These are phyloP conservation scores for Tetraselmis striata DNA, from an alignment of 139 green algal genomes.

Conservation along the genomic window DNA sequence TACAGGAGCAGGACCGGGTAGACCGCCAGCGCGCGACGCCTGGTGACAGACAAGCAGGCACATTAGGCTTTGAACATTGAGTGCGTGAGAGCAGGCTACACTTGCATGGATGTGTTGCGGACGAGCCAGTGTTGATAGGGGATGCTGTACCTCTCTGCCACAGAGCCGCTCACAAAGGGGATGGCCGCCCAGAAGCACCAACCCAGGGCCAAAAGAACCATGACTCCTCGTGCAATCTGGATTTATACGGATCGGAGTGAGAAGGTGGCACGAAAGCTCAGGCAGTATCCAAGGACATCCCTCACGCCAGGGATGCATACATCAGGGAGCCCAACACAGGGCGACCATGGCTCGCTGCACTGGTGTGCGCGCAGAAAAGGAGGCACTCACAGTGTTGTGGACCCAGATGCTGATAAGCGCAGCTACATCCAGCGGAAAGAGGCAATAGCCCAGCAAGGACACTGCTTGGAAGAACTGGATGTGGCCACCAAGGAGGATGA, in stretches of 20 bases:
- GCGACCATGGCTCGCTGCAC: too few species aligned
- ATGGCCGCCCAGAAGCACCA: constrained; percentile 77
- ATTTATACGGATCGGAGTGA: too few species aligned
- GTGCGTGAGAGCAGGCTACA: too few species aligned
- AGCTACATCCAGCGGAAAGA: constrained; percentile 88
- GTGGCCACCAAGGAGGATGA: constrained; percentile 90
- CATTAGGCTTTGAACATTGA: too few species aligned
- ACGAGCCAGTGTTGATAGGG: too few species aligned
- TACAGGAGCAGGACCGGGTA: constrained; percentile 93
- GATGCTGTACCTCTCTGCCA: constrained; percentile 43
- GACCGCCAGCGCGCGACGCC: constrained; percentile 73
- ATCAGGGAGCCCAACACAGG: too few species aligned
- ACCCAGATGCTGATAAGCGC: constrained; percentile 44
- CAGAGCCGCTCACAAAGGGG: constrained; percentile 83
- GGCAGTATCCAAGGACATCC: too few species aligned
- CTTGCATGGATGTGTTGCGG: too few species aligned
- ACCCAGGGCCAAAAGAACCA: constrained; percentile 47
- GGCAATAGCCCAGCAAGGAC: constrained; percentile 96
- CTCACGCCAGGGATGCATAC: too few species aligned
- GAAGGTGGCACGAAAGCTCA: too few species aligned
- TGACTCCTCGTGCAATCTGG: constrained; percentile 4
- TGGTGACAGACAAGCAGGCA: too few species aligned
- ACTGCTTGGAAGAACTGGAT: constrained; percentile 96
- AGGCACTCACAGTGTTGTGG: neutral
- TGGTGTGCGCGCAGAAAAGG: too few species aligned